These are phyloP conservation scores for Hibiscus syriacus DNA, from an alignment of 345 rosid species.

Conservation along the genomic window DNA sequence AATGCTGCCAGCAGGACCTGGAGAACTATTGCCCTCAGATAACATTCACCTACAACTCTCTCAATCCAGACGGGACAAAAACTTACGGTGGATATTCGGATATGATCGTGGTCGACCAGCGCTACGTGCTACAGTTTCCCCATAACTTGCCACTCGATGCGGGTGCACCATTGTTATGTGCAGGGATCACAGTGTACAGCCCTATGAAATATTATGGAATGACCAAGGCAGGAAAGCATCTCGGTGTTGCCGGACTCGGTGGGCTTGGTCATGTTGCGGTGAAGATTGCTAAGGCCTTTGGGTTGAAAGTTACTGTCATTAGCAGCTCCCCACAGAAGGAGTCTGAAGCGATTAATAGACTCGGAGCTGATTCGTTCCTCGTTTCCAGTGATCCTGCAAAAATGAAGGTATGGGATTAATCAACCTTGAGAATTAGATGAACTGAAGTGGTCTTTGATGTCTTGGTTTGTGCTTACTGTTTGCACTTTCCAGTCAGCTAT, in stretches of 20 bases:
- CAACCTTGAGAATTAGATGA: background rate
- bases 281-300: too few relatives aligned
- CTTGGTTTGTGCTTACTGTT: background rate
- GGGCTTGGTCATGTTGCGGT: too few relatives aligned
- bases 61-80: constrained; percentile 43
- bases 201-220: too few relatives aligned
- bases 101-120: constrained; percentile 60
- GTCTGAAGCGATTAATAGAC: constrained; percentile 39
- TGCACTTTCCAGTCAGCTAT: constrained; percentile 41
- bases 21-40: too few relatives aligned
- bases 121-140: constrained; percentile 53
- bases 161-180: too few relatives aligned
- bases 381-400: constrained; percentile 46
- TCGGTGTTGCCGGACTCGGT: too few relatives aligned
- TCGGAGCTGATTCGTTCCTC: constrained; percentile 58
- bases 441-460: background rate
- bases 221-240: too few relatives aligned
- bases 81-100: constrained; percentile 74
- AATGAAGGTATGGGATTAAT: constrained; percentile 46
- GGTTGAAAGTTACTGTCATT: constrained; percentile 76
- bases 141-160: constrained; percentile 56
- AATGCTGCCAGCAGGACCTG: too few relatives aligned
- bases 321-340: constrained; percentile 57
- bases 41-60: constrained; percentile 50
- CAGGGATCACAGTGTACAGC: too few relatives aligned